phyloP scores from a whole-genome alignment of 2,329 filamentous ascomycete genomes.

The Hysterium pulicare region DNA sequence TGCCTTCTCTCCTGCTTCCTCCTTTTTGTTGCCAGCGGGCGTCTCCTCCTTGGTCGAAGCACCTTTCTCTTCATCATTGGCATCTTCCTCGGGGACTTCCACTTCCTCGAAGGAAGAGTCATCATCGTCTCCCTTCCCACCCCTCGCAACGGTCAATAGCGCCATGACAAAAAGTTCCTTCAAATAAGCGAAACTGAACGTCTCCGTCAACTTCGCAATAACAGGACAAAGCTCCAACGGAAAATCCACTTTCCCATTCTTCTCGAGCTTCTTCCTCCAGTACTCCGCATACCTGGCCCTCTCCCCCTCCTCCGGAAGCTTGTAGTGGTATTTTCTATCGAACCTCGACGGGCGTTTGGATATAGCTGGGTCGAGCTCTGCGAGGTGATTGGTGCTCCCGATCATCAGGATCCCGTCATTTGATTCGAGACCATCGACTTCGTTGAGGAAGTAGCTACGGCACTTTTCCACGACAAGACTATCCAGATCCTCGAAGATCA shows the following conservation, averaged over 20 bases:
- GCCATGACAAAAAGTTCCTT: conserved; percentile 41
- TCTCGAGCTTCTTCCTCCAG: conserved; percentile 39
- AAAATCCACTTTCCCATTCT: conserved; percentile 32
- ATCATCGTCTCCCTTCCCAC: conserved; percentile 22
- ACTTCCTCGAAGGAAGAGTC: conserved; percentile 25
- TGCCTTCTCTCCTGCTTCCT: not conserved
- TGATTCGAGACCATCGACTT: conserved; percentile 64
- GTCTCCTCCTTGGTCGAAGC: not conserved
- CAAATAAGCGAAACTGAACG: conserved; percentile 42
- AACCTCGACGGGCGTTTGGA: conserved; percentile 43
- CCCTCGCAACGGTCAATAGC: conserved; percentile 32
- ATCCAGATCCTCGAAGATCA: conserved; percentile 70
- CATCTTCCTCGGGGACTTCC: conserved; percentile 14
- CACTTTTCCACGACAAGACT: conserved; percentile 57
- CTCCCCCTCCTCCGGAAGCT: conserved; percentile 32
- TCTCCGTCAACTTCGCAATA: conserved; percentile 35
- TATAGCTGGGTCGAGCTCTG: conserved; percentile 62
- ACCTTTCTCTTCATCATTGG: not conserved
- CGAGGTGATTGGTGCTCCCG: conserved; percentile 60
- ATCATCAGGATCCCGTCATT: conserved; percentile 69
- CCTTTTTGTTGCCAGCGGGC: not conserved
- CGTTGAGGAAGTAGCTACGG: conserved; percentile 67
- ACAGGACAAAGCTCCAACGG: conserved; percentile 32
- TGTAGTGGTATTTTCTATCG: conserved; percentile 45
- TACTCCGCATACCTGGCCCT: conserved; percentile 38